Evolutionary conservation across 2,329 filamentous ascomycete species (phyloP).

Genomic region (Aureobasidium zeae): DNA sequence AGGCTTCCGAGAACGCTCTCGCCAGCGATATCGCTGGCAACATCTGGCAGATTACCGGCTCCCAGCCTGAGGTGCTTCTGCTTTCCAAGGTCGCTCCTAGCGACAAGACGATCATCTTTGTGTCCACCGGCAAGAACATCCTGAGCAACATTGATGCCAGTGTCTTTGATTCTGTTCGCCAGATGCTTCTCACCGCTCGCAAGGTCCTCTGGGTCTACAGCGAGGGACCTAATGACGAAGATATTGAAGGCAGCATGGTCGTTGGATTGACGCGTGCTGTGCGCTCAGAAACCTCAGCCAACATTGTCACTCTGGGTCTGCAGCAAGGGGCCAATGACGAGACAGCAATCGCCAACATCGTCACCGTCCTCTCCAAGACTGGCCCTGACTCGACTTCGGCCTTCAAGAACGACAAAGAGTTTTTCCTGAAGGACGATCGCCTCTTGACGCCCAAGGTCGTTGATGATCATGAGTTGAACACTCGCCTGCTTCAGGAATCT

Average conservation of each 20-base stretch:
- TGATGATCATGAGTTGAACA: constrained; percentile 3
- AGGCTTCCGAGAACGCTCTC: background rate
- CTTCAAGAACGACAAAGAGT: constrained; percentile 5
- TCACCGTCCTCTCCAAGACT: background rate
- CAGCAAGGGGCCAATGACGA: background rate
- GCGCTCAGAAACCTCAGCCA: constrained; percentile 3
- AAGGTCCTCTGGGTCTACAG: constrained; percentile 1
- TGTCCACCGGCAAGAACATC: background rate
- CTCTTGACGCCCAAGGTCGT: background rate
- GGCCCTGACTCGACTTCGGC: background rate
- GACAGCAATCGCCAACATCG: background rate
- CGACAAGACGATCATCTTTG: background rate
- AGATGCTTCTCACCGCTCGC: background rate
- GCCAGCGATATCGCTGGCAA: background rate
- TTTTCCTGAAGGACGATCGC: background rate
- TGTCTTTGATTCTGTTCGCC: background rate
- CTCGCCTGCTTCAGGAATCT: background rate
- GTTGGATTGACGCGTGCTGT: constrained; percentile 2
- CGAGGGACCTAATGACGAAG: background rate
- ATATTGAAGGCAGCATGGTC: constrained; percentile 3
- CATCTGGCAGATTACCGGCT: background rate
- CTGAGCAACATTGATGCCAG: background rate
- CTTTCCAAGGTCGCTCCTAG: background rate
- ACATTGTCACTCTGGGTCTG: constrained; percentile 6
- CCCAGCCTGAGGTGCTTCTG: background rate